These are phyloP conservation scores for Ophiostoma sp. DNA, from an alignment of 2,329 filamentous ascomycete species.

Conservation along the genomic window DNA sequence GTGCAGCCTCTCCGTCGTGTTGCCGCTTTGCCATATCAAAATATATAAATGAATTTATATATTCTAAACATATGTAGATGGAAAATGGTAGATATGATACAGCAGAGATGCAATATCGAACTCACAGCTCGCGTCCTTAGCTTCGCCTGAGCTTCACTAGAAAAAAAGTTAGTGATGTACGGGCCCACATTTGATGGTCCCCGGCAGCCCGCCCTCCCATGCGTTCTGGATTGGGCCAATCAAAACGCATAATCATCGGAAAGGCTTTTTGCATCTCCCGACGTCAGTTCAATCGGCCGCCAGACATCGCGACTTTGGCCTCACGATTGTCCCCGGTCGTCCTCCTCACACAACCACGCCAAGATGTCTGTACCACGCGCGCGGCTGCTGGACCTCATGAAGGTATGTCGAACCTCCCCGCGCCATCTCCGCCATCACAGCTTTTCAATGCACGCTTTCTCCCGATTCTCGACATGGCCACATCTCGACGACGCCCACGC, in stretches of 20 bases:
- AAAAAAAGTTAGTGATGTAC: slow-evolving; percentile 1
- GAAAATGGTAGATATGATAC: not conserved
- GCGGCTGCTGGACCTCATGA: slow-evolving; percentile 66
- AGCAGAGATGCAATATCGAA: not conserved
- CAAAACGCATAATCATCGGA: not conserved
- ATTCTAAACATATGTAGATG: not conserved
- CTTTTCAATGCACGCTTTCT: not conserved
- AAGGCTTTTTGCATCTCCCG: slow-evolving; percentile 12
- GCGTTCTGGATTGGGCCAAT: not conserved
- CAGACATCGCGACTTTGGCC: not conserved
- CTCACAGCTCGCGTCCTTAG: slow-evolving; percentile 1
- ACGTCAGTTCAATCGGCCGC: slow-evolving; percentile 12
- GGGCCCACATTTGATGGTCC: slow-evolving; percentile 2
- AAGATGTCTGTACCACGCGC: slow-evolving; percentile 59
- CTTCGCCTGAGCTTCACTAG: not conserved
- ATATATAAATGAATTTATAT: not conserved
- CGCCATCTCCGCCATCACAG: not conserved
- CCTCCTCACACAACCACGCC: slow-evolving; percentile 27
- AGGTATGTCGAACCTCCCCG: slow-evolving; percentile 47
- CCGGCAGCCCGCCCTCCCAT: not conserved
- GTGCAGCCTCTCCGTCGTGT: not conserved
- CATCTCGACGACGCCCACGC: not conserved
- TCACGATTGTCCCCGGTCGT: not conserved
- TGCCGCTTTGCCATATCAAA: slow-evolving; percentile 15
- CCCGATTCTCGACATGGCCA: not conserved